Evolutionary conservation across 371 early-diverging fungal genomes (phyloP).

Genomic region (Circinella minor): DNA sequence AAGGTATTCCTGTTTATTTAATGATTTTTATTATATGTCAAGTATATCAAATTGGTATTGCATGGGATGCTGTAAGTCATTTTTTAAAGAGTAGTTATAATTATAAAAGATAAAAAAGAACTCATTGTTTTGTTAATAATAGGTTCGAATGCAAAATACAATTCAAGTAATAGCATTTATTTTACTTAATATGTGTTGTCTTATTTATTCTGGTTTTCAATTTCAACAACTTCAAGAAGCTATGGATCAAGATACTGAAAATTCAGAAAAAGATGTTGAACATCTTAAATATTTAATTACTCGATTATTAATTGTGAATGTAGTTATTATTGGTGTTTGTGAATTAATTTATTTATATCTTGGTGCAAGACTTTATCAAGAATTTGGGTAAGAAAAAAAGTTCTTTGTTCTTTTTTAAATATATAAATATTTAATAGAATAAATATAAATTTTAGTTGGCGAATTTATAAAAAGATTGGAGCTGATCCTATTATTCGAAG

Average conservation of each 20-base stretch:
- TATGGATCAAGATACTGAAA: conserved; percentile 17
- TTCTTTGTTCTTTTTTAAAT: too few relatives aligned
- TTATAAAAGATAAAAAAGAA: too few relatives aligned
- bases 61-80: conserved; percentile 77
- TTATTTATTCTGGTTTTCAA: conserved; percentile 81
- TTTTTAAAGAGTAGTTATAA: too few relatives aligned
- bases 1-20: conserved; percentile 75
- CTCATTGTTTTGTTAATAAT: too few relatives aligned
- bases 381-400: conserved; percentile 69
- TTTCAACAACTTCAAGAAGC: conserved; percentile 53
- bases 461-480: conserved; percentile 90
- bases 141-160: conserved; percentile 84
- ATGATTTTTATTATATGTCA: conserved; percentile 79
- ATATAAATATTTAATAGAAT: too few relatives aligned
- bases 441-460: conserved; percentile 56
- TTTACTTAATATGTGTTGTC: conserved; percentile 78
- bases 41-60: conserved; percentile 71
- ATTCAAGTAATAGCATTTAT: conserved; percentile 88
- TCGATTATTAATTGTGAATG: conserved; percentile 42
- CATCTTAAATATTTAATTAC: conserved; percentile 27
- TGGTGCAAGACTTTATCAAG: conserved; percentile 70
- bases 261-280: not conserved
- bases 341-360: conserved; percentile 45
- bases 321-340: conserved; percentile 51
- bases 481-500: conserved; percentile 87